Evolutionary conservation across 2,329 filamentous ascomycete species (phyloP), one percentile per base, ranked within the genome.

Genomic region (Capronia epimyces): DNA sequence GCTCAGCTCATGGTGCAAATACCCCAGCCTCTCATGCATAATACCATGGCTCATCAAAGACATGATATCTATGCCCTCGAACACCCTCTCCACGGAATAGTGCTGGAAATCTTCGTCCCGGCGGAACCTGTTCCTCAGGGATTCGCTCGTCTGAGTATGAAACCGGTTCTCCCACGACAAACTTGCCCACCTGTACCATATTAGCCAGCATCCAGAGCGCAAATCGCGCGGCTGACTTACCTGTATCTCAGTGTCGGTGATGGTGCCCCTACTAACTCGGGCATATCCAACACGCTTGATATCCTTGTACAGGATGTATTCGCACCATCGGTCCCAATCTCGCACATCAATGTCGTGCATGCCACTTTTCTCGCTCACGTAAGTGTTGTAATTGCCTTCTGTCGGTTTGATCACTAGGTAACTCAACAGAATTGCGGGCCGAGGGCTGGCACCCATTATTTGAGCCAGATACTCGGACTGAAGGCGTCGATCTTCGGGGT

Each of bases 301-400:
- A 10, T 83, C 83, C 75, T 96, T 96, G 77, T 89, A 98, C 21
- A 98, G 74, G 59, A 98, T 96, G 69, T 98, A 98, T 74, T 98
- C 91, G 74, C 93, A 98, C 93, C 93, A 98, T 49, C 93, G 78
- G 68, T 98, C 93, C 89, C 89, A 95, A 67, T 98, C 93, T 2
- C 77, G 83, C 0, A 84, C 80, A 64, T 98, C 93, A 43, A 98
- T 93, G 64, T 98, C 93, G 64, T 87, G 83, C 93, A 98, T 98
- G 8, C 89, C 88, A 52, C 87, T 95, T 51, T 75, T 74, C 46
- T 89, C 79, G 50, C 88, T 88, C 20, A 97, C 93, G 63, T 95
- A 97, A 0, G 84, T 95, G 67, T 97, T 91, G 74, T 98, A 98
- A 67, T 98, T 98, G 55, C 93, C 93, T 72, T 95, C 75, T 4